Conservation (phyloP, 495 filamentous ascomycete species). For the Jackrogersella minutella region DNA sequence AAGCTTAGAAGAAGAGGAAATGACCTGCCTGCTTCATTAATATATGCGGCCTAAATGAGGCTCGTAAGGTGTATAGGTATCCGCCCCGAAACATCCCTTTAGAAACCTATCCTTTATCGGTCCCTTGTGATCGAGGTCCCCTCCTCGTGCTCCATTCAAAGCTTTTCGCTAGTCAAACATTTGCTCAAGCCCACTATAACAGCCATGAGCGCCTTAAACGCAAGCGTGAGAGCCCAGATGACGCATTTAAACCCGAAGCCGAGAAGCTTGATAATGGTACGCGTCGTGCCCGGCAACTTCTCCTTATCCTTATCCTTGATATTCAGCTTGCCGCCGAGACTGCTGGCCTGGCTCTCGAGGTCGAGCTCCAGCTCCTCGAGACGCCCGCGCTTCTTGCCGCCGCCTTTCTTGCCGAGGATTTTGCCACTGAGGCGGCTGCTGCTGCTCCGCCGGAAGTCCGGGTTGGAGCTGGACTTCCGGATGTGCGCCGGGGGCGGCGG, state of each 20-base stretch:
- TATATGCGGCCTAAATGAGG: conserved; percentile 26
- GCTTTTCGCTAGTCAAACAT: conserved; percentile 51
- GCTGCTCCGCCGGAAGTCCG: conserved; percentile 38
- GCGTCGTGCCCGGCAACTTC: conserved; percentile 50
- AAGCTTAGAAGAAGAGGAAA: conserved; percentile 41
- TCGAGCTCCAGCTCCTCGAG: conserved; percentile 65
- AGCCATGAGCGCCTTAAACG: conserved; percentile 52
- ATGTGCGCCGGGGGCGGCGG: conserved; percentile 54
- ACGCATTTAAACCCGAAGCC: conserved; percentile 55
- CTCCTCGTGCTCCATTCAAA: conserved; percentile 27
- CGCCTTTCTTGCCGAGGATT: conserved; percentile 32
- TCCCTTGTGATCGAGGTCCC: background rate
- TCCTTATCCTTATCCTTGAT: conserved; percentile 48
- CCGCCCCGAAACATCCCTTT: background rate
- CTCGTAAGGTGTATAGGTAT: background rate
- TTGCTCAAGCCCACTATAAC: conserved; percentile 49
- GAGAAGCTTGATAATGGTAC: conserved; percentile 51
- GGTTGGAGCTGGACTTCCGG: conserved; percentile 32
- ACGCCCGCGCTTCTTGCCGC: conserved; percentile 46
- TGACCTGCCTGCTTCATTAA: conserved; percentile 39
- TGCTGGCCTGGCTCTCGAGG: conserved; percentile 61
- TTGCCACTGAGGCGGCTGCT: conserved; percentile 40
- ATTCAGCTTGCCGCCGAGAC: conserved; percentile 48
- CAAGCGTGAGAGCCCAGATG: conserved; percentile 56
- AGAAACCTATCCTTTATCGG: background rate